A percentile compares a stretch with the other conserved stretches of the same genome.
Evolutionary conservation across 768 basidiomycete genomes (phyloP).

Genomic region (Lactarius sp.): DNA sequence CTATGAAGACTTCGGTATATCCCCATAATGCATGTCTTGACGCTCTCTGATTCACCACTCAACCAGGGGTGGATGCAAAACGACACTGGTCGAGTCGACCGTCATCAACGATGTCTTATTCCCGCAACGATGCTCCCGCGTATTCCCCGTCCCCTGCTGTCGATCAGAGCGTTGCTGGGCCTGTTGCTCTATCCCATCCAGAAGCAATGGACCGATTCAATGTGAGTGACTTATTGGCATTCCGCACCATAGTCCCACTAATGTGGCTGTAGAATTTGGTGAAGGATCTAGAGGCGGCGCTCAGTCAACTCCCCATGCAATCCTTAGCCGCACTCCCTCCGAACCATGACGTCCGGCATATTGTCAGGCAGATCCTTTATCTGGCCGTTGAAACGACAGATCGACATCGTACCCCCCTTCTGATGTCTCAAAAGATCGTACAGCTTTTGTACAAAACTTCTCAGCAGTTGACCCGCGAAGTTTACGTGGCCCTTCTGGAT

Average conservation of each 20-base stretch:
- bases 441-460: slow-evolving; percentile 90
- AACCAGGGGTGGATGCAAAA: slow-evolving; percentile 50
- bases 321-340: slow-evolving; percentile 67
- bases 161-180: slow-evolving; percentile 43
- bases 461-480: slow-evolving; percentile 82
- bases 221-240: slow-evolving; percentile 39
- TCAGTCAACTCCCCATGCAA: slow-evolving; percentile 68
- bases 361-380: slow-evolving; percentile 77
- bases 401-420: slow-evolving; percentile 79
- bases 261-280: slow-evolving; percentile 36
- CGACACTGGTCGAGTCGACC: slow-evolving; percentile 58
- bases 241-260: not conserved
- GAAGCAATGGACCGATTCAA: slow-evolving; percentile 89
- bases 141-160: slow-evolving; percentile 62
- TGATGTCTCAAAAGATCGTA: slow-evolving; percentile 95
- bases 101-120: slow-evolving; percentile 64
- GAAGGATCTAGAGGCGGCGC: slow-evolving; percentile 72
- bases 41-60: not conserved
- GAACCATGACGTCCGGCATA: slow-evolving; percentile 80
- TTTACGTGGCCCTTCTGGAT: slow-evolving; percentile 86
- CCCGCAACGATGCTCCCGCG: slow-evolving; percentile 41
- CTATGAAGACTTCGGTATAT: slow-evolving; percentile 88
- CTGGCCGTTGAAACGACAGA: slow-evolving; percentile 78
- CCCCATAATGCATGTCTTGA: not conserved
- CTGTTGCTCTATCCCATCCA: slow-evolving; percentile 54